Percentiles rank a stretch among this genome's conserved stretches.
phyloP scores from a whole-genome alignment of 139 green algal species.

The Picochlorum sp. region DNA sequence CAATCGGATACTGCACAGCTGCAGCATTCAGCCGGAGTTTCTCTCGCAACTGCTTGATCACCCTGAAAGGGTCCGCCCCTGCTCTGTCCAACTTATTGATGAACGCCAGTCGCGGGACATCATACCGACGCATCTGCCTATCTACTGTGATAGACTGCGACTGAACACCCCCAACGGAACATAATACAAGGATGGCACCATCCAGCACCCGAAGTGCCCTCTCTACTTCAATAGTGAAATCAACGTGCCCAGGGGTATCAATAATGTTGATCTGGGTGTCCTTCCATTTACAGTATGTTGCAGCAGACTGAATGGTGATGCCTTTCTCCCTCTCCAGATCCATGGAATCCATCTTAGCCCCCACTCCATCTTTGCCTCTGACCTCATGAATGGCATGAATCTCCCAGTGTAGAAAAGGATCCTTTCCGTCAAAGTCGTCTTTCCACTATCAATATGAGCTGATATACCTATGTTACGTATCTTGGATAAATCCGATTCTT shows the following conservation, averaged over 20 bases:
- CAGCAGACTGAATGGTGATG: conserved; percentile 94
- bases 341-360: conserved; percentile 98
- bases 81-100: conserved; percentile 91
- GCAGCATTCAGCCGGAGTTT: conserved; percentile 86
- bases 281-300: conserved; percentile 73
- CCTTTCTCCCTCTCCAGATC: conserved; percentile 98
- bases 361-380: conserved; percentile 92
- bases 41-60: conserved; percentile 62
- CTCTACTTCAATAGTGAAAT: conserved; percentile 99
- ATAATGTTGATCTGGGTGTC: conserved; percentile 98
- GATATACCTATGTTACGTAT: conserved; percentile 96
- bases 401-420: conserved; percentile 97
- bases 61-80: conserved; percentile 76
- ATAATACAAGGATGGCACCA: conserved; percentile 94
- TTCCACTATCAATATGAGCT: conserved; percentile 97
- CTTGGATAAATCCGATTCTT: conserved; percentile 12
- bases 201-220: conserved; percentile 92
- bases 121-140: conserved; percentile 90
- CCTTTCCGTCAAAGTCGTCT: conserved; percentile 97
- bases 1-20: conserved; percentile 87
- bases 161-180: conserved; percentile 85
- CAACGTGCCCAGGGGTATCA: conserved; percentile 93
- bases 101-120: conserved; percentile 84
- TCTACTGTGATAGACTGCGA: conserved; percentile 93
- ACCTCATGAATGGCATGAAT: conserved; percentile 98